Evolutionary conservation across 371 early-diverging fungal species (phyloP).

Genomic region (Phascolomyces articulosus): DNA sequence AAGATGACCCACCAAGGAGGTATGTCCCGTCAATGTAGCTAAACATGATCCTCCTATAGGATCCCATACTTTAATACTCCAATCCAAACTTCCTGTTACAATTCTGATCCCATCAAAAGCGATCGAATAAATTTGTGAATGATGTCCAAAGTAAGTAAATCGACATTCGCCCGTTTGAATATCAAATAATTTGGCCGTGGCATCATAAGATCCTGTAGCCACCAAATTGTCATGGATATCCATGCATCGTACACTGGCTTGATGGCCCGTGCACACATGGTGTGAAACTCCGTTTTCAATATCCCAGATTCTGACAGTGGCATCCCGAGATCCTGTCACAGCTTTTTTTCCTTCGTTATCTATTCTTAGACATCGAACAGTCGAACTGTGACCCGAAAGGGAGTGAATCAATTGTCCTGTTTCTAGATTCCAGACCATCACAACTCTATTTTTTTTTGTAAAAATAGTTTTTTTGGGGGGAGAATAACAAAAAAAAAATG

Average conservation of each 20-base stretch:
- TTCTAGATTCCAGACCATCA: slow-evolving; percentile 85
- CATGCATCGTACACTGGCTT: slow-evolving; percentile 81
- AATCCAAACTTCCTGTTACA: slow-evolving; percentile 77
- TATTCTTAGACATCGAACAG: slow-evolving; percentile 86
- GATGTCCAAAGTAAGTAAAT: slow-evolving; percentile 67
- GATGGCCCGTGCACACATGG: slow-evolving; percentile 73
- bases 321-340: slow-evolving; percentile 90
- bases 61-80: slow-evolving; percentile 73
- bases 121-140: slow-evolving; percentile 68
- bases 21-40: slow-evolving; percentile 73
- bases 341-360: slow-evolving; percentile 51
- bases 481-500: no score
- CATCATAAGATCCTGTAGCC: slow-evolving; percentile 89
- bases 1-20: slow-evolving; percentile 80
- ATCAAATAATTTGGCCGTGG: slow-evolving; percentile 86
- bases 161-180: slow-evolving; percentile 70
- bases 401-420: slow-evolving; percentile 71
- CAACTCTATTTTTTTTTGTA: slow-evolving; percentile 53
- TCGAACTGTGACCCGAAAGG: slow-evolving; percentile 86
- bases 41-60: slow-evolving; percentile 54
- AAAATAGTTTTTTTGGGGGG: slow-evolving; percentile 6
- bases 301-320: slow-evolving; percentile 81
- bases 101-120: slow-evolving; percentile 64
- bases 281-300: slow-evolving; percentile 64
- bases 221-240: slow-evolving; percentile 75